Evolutionary conservation across 257 asterid genomes (phyloP), one percentile per base, ranked within the genome.

Genomic region (Plectranthus barbatus): DNA sequence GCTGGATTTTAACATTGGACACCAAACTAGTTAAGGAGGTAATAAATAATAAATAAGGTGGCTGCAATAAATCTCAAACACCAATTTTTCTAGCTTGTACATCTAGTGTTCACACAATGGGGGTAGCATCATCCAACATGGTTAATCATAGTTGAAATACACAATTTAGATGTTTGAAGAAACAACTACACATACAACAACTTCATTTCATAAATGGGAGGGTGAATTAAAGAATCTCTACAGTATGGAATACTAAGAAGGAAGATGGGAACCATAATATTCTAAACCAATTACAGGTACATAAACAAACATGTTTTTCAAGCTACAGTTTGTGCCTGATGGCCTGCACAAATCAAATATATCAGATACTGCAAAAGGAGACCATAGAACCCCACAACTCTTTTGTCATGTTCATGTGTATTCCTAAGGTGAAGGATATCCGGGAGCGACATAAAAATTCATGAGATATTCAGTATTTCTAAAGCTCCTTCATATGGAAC

Each of bases 211-310:
- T 81, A 39, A 59, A 57, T 87, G 95, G 96, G 88, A 85, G 61
- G 68, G 85, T 29, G 95, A 91, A 31, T 20, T 85, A 42, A 89
- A 84, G 42, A 80, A 78, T 70, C 70, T 84, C 33, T 84, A 77
- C 57, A 70, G 62, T 36, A 55, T 81, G 84, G 93, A 90, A 46
- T 83, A 76, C 62, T 85, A 81, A 64, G 88, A 80, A 77, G 90
- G 83, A 73, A 75, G 84, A 80, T 67, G n/a, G n/a, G n/a, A n/a
- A n/a, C n/a, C 84, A 62, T 14, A 77, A 15, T 50, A 64, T 68
- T 64, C 88, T 62, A 90, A 81, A 71, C 82, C 87, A 60, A 74
- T 76, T 70, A 50, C 91, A 77, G 95, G 90, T 90, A 75, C 62
- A 49, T 36, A 59, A 50, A n/a, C n/a, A n/a, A n/a, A 61, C 47